These are phyloP conservation scores for Fistulifera solaris DNA, from an alignment of 108 stramenopile genomes.

Conservation along the genomic window DNA sequence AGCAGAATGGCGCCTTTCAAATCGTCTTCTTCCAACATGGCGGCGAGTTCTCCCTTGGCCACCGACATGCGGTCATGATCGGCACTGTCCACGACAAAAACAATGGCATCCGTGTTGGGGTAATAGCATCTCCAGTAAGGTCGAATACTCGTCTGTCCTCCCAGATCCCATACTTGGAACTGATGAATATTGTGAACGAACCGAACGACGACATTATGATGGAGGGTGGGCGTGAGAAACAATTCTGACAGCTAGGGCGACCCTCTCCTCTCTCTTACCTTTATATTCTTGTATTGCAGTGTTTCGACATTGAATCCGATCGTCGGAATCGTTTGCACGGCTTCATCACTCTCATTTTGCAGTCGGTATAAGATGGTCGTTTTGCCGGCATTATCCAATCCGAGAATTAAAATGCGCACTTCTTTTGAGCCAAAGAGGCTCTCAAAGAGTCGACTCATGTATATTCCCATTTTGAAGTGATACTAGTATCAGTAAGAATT, in stretches of 20 bases:
- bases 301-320: constrained; percentile 99
- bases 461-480: constrained; percentile 79
- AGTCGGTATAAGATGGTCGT: constrained; percentile 95
- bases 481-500: too few relatives aligned
- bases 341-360: constrained; percentile 85
- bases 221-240: too few relatives aligned
- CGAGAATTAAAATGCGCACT: constrained; percentile 96
- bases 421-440: constrained; percentile 95
- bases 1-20: constrained; percentile 92
- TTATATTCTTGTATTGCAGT: constrained; percentile 99
- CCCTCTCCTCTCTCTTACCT: constrained; percentile 35
- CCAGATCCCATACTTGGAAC: constrained; percentile 99
- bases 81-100: constrained; percentile 98
- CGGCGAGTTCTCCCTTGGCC: constrained; percentile 90
- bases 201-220: constrained; percentile 1
- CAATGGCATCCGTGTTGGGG: constrained; percentile 99
- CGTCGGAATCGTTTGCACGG: constrained; percentile 98
- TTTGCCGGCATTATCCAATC: constrained; percentile 98
- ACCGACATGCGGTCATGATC: constrained; percentile 93
- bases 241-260: too few relatives aligned
- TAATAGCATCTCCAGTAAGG: constrained; percentile 99
- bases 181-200: constrained; percentile 15
- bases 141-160: constrained; percentile 98
- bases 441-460: constrained; percentile 90
- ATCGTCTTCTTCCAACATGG: constrained; percentile 99